phyloP scores from a whole-genome alignment of 176 grass and related monocot genomes.

The Bromus sterilis region DNA sequence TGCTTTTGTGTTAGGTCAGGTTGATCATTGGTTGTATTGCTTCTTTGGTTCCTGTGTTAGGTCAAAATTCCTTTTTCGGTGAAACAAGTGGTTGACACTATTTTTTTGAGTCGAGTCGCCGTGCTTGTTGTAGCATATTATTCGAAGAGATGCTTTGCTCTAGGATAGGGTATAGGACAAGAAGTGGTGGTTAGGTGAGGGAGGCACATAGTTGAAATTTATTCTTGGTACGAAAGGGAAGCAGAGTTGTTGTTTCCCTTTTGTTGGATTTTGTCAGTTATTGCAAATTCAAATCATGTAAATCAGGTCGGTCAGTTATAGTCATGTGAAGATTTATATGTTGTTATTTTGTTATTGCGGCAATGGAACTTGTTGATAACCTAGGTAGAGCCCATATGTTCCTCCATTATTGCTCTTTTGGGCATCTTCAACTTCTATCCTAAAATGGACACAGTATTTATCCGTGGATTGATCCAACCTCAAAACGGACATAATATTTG shows the following conservation, averaged over 20 bases:
- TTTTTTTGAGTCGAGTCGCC: constrained; percentile 17
- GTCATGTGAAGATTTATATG: neutral
- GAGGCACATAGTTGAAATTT: constrained; percentile 6
- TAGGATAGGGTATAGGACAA: neutral
- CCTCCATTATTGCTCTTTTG: too few relatives aligned
- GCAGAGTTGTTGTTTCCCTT: neutral
- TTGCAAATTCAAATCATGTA: constrained; percentile 8
- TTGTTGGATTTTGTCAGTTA: neutral
- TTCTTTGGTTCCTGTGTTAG: neutral
- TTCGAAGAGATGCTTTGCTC: neutral
- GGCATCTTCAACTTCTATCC: too few relatives aligned
- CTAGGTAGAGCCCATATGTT: neutral
- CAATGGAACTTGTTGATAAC: neutral
- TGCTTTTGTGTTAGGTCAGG: neutral
- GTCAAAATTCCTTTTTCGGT: neutral
- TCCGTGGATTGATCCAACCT: too few relatives aligned
- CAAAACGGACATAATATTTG: too few relatives aligned
- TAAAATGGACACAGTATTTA: too few relatives aligned
- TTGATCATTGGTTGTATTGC: neutral
- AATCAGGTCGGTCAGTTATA: neutral
- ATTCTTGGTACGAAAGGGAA: neutral
- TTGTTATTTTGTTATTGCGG: neutral
- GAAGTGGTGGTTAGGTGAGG: neutral
- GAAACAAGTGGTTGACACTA: constrained; percentile 33
- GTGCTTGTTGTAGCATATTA: neutral